These are phyloP conservation scores for Phoma sp. DNA, from an alignment of 2,329 filamentous ascomycete species.

Conservation along the genomic window DNA sequence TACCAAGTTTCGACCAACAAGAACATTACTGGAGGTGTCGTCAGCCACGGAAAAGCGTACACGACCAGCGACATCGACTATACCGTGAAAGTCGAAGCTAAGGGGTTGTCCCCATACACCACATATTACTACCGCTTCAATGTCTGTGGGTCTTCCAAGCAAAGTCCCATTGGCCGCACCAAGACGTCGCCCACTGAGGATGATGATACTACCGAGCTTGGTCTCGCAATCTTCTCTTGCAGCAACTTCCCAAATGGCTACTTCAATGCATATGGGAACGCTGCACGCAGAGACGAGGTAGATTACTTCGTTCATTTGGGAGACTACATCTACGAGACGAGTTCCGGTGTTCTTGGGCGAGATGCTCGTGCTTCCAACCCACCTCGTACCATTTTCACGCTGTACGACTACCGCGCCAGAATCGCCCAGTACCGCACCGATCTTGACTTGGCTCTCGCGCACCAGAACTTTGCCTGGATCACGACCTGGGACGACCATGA, in stretches of 20 bases:
- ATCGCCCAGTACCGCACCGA: constrained; percentile 52
- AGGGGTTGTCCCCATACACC: constrained; percentile 67
- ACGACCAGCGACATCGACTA: constrained; percentile 79
- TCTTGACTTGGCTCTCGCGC: constrained; percentile 47
- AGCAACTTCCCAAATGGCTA: constrained; percentile 60
- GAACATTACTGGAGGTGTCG: constrained; percentile 54
- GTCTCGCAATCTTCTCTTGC: constrained; percentile 75
- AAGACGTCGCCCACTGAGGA: constrained; percentile 70
- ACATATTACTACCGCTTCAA: constrained; percentile 75
- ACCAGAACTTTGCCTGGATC: constrained; percentile 54
- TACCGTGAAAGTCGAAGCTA: constrained; percentile 75
- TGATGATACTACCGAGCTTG: constrained; percentile 65
- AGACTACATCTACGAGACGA: constrained; percentile 54
- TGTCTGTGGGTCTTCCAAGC: constrained; percentile 69
- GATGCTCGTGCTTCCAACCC: constrained; percentile 18
- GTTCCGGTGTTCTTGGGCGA: constrained; percentile 8
- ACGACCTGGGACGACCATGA: constrained; percentile 57
- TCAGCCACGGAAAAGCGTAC: constrained; percentile 67
- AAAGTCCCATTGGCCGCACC: constrained; percentile 70
- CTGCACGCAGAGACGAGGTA: constrained; percentile 50
- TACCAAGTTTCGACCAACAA: constrained; percentile 66
- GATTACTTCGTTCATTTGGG: constrained; percentile 54
- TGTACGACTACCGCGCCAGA: constrained; percentile 56
- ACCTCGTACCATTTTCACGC: constrained; percentile 41
- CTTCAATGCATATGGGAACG: constrained; percentile 58